Base-by-base conservation (phyloP, 2,329 filamentous ascomycete genomes). In the Trichoderma harzianum region DNA sequence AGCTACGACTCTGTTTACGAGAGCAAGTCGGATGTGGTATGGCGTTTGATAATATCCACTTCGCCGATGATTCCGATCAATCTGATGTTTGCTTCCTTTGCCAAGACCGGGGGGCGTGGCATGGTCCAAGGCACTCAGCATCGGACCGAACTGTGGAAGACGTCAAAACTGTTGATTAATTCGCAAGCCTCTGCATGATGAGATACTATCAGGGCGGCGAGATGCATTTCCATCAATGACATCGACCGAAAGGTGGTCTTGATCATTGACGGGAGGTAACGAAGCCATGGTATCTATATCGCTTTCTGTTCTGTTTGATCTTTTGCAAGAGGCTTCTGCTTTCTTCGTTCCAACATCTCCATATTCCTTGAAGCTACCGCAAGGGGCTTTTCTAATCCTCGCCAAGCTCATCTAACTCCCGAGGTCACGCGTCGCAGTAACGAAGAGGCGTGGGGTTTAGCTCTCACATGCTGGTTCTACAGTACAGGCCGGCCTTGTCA, bases 111-210 rank as follows among this genome's bases (percentile, higher is more conserved):
- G 55, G 53, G 32, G 5, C 11, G 32, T 30, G 21, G 51, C 65
- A 69, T 51, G 66, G 66, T 14, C 55, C 21, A 57, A 64, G 34
- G 51, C 68, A 55, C 47, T 57, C 28, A 57, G 24, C 47, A 70
- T 70, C 68, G 68, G 68, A 70, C 68, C 68, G 68, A 70, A 69
- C 36, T 34, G n/a, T n/a, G 28, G 7, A 69, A 69, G 66, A 43
- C 68, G 60, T 70, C 68, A 70, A 64, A 51, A 7, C 2, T n/a
- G 58, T 26, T 18, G 58, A 55, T 16, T 28, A 62, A 63, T 51
- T 70, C 57, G 66, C 57, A 69, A 69, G 39, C 21, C 28, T 34
- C 30, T 53, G 34, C 53, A 11, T n/a, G 58, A 61, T 16, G 30
- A 51, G n/a, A 14, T 30, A 55, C 26, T 16, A 32, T 43, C 12